Evolutionary conservation across 1,284 basidiomycete genomes (phyloP).

Genomic region (Cryptococcus wingfieldii): DNA sequence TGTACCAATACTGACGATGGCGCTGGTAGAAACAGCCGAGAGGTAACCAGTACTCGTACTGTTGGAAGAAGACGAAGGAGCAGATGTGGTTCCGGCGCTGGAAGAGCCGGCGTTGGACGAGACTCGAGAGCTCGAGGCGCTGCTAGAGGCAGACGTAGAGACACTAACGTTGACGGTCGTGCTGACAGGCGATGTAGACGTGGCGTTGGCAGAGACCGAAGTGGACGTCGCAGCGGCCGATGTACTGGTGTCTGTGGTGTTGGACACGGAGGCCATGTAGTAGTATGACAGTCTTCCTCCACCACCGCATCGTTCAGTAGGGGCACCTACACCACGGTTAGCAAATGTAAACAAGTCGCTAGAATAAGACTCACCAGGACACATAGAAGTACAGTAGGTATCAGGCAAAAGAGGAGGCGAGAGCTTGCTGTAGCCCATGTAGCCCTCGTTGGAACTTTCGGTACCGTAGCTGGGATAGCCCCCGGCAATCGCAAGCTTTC

Average conservation of each 20-base stretch:
- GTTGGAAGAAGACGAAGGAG: not conserved
- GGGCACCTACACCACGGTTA: not conserved
- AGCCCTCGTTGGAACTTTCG: slow-evolving; percentile 26
- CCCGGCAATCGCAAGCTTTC: slow-evolving; percentile 12
- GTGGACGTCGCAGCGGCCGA: not conserved
- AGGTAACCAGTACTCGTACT: not conserved
- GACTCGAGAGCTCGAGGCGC: slow-evolving; percentile 1
- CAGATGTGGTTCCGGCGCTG: not conserved
- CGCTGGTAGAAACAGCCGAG: not conserved
- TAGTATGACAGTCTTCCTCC: slow-evolving; percentile 1
- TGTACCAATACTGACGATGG: not conserved
- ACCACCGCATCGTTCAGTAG: slow-evolving; percentile 2
- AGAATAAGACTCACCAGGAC: not conserved
- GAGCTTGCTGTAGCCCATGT: slow-evolving; percentile 14
- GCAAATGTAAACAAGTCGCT: not conserved
- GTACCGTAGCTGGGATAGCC: slow-evolving; percentile 16
- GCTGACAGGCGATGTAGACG: slow-evolving; percentile 5
- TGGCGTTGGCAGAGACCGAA: slow-evolving; percentile 1
- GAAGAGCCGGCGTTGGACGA: slow-evolving; percentile 1
- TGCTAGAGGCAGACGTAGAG: not conserved
- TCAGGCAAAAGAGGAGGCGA: not conserved
- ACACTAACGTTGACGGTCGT: slow-evolving; percentile 1
- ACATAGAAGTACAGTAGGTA: not conserved
- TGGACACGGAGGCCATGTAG: not conserved
- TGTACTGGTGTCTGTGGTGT: not conserved